Base-by-base conservation (phyloP, 768 basidiomycete genomes). In the Austroboletus eburneus region DNA sequence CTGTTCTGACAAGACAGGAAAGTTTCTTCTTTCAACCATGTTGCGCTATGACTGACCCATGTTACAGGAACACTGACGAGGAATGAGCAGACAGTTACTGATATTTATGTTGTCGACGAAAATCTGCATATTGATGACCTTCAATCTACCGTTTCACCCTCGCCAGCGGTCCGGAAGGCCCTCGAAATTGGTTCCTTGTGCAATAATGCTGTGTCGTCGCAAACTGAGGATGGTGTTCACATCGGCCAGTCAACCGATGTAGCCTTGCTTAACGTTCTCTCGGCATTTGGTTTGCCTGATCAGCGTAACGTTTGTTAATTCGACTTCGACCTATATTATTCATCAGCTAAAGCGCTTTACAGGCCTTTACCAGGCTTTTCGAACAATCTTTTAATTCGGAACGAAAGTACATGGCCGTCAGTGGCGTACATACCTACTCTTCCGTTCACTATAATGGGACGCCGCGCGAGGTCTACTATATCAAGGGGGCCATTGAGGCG, bases 1-100 rank as follows among this genome's bases (percentile, higher is more conserved):
- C 51, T 98, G 94, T 61, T 92, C 92, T 3, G 94, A 97, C 68
- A 98, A 97, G 69, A 97, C 95, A 37, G 93, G 91, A 83, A 54
- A 42, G 76, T 54, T 9, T 9, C 3, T 9, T 24, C 10, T 29
- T 8, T 34, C 0, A 16, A 36, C 12, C 12, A 29, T 21, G 7
- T 36, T 36, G 7, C 33, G 34, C 18, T 23, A 4, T 17, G 20
- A 39, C 35, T 51, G 43, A 54, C 27, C 32, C 43, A 32, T 40
- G 27, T 8, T 45, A 21, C 45, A 76, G 91, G 93, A 17, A 98
- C 94, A 1, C 68, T 97, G 50, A 98, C 94, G 2, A 92, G 84
- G 66, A 98, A 98, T 65, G 92, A 96, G 57, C 93, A 95, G 72
- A 96, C 92, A 0, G 91, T 97, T 2, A 89, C 84, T 0, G 87